phyloP scores from a whole-genome alignment of 768 basidiomycete genomes.

The Trametes sanguinea region DNA sequence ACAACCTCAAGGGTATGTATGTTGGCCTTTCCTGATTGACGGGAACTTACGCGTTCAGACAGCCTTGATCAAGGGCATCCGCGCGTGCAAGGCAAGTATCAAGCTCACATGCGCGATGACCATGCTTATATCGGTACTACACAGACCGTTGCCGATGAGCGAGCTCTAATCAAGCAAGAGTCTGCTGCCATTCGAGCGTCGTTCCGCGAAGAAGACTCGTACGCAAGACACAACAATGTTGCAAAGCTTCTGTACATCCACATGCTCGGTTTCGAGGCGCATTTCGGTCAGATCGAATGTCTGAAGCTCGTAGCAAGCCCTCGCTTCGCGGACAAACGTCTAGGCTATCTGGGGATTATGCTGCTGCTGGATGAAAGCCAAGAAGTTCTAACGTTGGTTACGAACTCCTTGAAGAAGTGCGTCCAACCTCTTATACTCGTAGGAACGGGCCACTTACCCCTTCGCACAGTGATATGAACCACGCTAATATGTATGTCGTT shows the following conservation, averaged over 20 bases:
- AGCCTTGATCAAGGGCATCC: conserved; percentile 98
- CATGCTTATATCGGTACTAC: conserved; percentile 18
- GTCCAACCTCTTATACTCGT: conserved; percentile 24
- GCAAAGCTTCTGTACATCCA: conserved; percentile 98
- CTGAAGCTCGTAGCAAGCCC: conserved; percentile 93
- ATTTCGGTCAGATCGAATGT: conserved; percentile 99
- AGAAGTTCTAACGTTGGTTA: conserved; percentile 95
- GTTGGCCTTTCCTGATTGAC: conserved; percentile 34
- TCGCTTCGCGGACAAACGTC: conserved; percentile 91
- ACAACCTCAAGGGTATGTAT: conserved; percentile 77
- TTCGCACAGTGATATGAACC: conserved; percentile 89
- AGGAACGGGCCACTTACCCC: conserved; percentile 13
- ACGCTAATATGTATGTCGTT: conserved; percentile 98
- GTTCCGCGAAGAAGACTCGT: conserved; percentile 96
- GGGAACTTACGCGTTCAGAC: conserved; percentile 26
- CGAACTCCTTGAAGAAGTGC: conserved; percentile 98
- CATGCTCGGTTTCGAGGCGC: conserved; percentile 98
- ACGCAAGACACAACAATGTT: conserved; percentile 93
- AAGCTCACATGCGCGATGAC: not conserved
- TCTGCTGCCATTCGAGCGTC: conserved; percentile 96
- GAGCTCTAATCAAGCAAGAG: conserved; percentile 94
- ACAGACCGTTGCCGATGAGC: conserved; percentile 97
- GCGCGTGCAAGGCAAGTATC: conserved; percentile 80
- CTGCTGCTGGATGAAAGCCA: conserved; percentile 95
- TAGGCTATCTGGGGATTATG: conserved; percentile 99